Base-by-base conservation (phyloP, 2,329 filamentous ascomycete genomes). In the Nemania serpens region DNA sequence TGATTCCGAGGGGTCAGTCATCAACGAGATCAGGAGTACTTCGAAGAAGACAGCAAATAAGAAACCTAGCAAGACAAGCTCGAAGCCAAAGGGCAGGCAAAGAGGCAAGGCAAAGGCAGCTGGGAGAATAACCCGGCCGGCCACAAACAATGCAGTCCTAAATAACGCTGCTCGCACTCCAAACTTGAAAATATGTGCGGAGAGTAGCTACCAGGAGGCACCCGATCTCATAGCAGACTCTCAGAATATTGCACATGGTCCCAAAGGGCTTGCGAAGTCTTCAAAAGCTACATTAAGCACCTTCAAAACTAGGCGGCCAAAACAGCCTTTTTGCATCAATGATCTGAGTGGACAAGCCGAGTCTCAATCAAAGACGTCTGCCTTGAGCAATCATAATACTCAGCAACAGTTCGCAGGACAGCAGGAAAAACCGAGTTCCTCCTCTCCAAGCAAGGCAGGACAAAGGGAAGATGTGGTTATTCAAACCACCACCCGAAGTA, bases 221-320 rank as follows among this genome's bases (percentile, higher is more conserved):
- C 20, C 12, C 22, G 47, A 54, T 51, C 10, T 46, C 22, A 47
- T 62, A 53, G 36, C 46, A 47, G 48, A 56, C 34, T 56, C 52
- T 13, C 58, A 56, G 9, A 42, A 39, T 25, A 10, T 46, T 9
- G 17, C 50, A 18, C 13, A 43, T 15, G 51, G 47, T 22, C 47
- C 52, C 17, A 52, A 57, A 46, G 12, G 45, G 17, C 25, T n/a
- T 3, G n/a, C 43, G 15, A 11, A 10, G 7, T 29, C 49, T 2
- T 11, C 17, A 6, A 48, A 42, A 39, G 1, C 39, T 10, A 46
- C 47, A 34, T 10, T 46, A 51, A 53, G 12, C 6, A 5, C 25
- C n/a, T 37, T 36, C 5, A 60, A 49, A 29, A 39, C 7, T 15
- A 58, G 63, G 47, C 57, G 57, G 25, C 29, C 60, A 5, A 65